Conservation (phyloP, 108 stramenopile species). For the Nannochloropsis oceanica region DNA sequence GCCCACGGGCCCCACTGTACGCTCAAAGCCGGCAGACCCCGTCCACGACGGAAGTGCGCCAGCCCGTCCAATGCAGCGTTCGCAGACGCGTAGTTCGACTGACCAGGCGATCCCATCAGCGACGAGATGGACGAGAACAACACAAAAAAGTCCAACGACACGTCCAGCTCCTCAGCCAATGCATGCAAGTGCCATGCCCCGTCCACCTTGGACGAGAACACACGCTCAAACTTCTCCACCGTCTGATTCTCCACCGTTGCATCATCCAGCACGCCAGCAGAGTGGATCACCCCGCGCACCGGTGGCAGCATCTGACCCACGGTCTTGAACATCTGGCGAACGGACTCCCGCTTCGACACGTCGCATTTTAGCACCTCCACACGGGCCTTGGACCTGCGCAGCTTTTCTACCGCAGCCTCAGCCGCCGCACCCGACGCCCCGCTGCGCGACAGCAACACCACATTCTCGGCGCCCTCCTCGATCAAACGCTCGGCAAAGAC, state of each 20-base stretch:
- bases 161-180: not conserved
- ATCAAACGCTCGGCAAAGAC: constrained; percentile 3
- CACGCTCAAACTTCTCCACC: not conserved
- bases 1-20: constrained; percentile 17
- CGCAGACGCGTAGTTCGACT: constrained; percentile 13
- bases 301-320: not conserved
- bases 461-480: not conserved
- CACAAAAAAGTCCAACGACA: constrained; percentile 11
- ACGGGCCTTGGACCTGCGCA: not conserved
- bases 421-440: not conserved
- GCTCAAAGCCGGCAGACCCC: not conserved
- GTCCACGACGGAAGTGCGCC: not conserved
- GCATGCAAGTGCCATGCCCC: constrained; percentile 5
- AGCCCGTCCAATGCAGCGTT: constrained; percentile 17
- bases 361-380: not conserved
- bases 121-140: constrained; percentile 9
- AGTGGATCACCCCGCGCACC: constrained; percentile 15
- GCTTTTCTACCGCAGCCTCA: not conserved
- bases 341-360: not conserved
- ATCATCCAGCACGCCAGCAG: not conserved
- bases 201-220: constrained; percentile 3
- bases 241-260: not conserved
- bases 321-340: not conserved
- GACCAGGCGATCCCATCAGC: constrained; percentile 4
- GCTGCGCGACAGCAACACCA: not conserved